Percentiles rank a stretch among this genome's conserved stretches.
phyloP scores from a whole-genome alignment of 371 early-diverging fungal genomes.

The Haplosporangium sp. region DNA sequence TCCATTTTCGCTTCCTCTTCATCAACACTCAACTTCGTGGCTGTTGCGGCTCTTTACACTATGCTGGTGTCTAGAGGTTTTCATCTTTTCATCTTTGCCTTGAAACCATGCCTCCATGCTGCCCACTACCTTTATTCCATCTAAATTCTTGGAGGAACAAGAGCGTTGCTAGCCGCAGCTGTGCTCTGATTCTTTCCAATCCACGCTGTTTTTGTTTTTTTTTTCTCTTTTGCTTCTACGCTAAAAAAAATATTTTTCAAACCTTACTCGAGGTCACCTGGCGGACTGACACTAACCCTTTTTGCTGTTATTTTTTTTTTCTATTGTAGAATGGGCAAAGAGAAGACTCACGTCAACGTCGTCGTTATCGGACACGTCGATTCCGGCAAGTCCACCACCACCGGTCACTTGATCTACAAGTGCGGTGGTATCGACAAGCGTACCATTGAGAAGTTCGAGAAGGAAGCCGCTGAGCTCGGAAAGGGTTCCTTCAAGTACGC shows the following conservation, averaged over 20 bases:
- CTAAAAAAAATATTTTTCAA: slow-evolving; percentile 6
- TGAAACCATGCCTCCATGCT: no score
- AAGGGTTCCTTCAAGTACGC: slow-evolving; percentile 99
- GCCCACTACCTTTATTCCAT: no score
- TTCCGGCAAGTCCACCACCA: slow-evolving; percentile 95
- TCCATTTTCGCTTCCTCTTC: background rate
- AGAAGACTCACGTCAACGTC: slow-evolving; percentile 88
- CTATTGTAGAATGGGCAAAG: slow-evolving; percentile 87
- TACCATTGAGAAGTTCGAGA: slow-evolving; percentile 99
- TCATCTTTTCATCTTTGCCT: no score
- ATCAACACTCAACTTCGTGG: no score
- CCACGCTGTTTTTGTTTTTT: background rate
- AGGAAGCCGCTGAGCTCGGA: slow-evolving; percentile 98
- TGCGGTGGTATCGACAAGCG: slow-evolving; percentile 88
- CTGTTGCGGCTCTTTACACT: no score
- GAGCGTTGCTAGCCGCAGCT: no score
- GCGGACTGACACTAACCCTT: slow-evolving; percentile 4
- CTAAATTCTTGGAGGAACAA: no score
- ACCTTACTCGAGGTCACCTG: slow-evolving; percentile 12
- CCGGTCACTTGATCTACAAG: slow-evolving; percentile 98
- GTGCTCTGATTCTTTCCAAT: no score
- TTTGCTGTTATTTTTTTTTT: background rate
- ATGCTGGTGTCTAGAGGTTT: no score
- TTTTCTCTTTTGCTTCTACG: background rate
- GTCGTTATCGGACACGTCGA: slow-evolving; percentile 99